A percentile compares a stretch with the other conserved stretches of the same genome.
These are phyloP conservation scores for Paracorniculantispora psalliotae DNA, from an alignment of 2,329 filamentous ascomycete genomes.

Conservation along the genomic window DNA sequence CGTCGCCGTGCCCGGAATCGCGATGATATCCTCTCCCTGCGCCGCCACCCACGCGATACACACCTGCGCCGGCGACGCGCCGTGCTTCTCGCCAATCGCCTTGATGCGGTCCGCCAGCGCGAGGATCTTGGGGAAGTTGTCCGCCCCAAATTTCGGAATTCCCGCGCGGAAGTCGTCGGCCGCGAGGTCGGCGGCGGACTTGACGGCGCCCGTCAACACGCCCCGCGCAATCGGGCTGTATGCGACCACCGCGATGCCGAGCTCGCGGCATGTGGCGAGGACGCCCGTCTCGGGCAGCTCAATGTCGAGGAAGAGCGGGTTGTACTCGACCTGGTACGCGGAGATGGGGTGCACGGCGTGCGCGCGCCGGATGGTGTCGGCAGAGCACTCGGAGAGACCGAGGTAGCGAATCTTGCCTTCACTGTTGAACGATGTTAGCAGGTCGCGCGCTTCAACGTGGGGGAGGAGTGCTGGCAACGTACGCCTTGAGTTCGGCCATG, in stretches of 20 bases:
- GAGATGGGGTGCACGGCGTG: slow-evolving; percentile 44
- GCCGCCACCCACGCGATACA: slow-evolving; percentile 59
- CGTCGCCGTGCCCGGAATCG: slow-evolving; percentile 50
- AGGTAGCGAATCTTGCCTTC: slow-evolving; percentile 54
- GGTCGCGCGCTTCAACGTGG: neutral
- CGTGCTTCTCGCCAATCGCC: slow-evolving; percentile 48
- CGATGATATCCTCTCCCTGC: slow-evolving; percentile 56
- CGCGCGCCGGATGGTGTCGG: slow-evolving; percentile 46
- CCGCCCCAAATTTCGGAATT: slow-evolving; percentile 17
- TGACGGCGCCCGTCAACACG: slow-evolving; percentile 48
- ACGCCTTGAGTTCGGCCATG: slow-evolving; percentile 42
- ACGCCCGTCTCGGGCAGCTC: slow-evolving; percentile 47
- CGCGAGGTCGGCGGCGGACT: slow-evolving; percentile 39
- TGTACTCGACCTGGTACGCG: slow-evolving; percentile 52
- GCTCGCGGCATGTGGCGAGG: slow-evolving; percentile 50
- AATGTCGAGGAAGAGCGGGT: slow-evolving; percentile 51
- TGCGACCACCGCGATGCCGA: slow-evolving; percentile 52
- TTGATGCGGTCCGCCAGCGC: slow-evolving; percentile 45
- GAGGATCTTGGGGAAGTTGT: slow-evolving; percentile 41
- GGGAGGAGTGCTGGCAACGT: neutral
- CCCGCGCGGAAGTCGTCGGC: slow-evolving; percentile 35
- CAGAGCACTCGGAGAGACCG: slow-evolving; percentile 49
- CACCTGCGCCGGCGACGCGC: slow-evolving; percentile 50
- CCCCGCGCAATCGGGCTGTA: slow-evolving; percentile 58
- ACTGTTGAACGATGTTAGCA: slow-evolving; percentile 19